Conservation (phyloP, 345 rosid species). For the thale cress (Arabidopsis thaliana) region TAIR10.1 NC_003071.7:13069001-13069500, state of each 20-base stretch:
- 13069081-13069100: not conserved
- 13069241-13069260: not conserved
- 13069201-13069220: not conserved
- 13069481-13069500: not conserved
- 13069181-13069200: not conserved
- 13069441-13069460: constrained; percentile 36
- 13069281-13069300: not conserved
- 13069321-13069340: constrained; percentile 24
- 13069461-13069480: constrained; percentile 5
- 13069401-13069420: constrained; percentile 21
- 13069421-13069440: constrained; percentile 26
- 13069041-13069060: not conserved
- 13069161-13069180: not conserved
- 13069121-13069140: not conserved
- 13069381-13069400: constrained; percentile 30
- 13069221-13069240: not conserved
- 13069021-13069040: too few species aligned
- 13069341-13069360: constrained; percentile 36
- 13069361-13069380: constrained; percentile 39
- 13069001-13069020: not conserved
- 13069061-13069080: not conserved
- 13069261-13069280: not conserved
- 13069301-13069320: not conserved
- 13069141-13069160: not conserved
- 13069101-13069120: not conserved